Base-by-base conservation (phyloP, 129 eudicot species). In the Sambucus nigra region DNA sequence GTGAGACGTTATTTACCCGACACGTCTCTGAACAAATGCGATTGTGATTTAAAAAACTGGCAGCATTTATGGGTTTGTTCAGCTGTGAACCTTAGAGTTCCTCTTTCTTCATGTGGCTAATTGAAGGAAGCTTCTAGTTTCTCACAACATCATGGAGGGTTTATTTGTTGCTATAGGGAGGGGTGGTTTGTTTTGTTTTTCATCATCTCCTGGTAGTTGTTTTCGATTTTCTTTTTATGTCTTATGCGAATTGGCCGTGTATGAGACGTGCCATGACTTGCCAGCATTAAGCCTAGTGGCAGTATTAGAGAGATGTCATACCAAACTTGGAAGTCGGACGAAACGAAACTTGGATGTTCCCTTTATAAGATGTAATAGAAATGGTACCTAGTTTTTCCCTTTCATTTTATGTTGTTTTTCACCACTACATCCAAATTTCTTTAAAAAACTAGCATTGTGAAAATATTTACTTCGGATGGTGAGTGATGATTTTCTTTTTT, bases 401-500 rank as follows among this genome's bases (percentile, higher is more conserved):
- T 29, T 47, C 27, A 25, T 56, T 18, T 48, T 20, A 24, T 31
- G 23, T 40, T 23, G 3, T 19, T 62, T 54, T 45, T 31, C 38
- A 15, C 47, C 24, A 18, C 17, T 33, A 7, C 9, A 47, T 69
- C 14, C 26, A 4, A 28, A 23, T 32, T 24, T 7, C 44, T 11
- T 55, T 55, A 16, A 47, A 19, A 51, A 38, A 53, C 50, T 33
- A 1, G 28, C 41, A 26, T 47, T 12, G 2, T 63, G 5, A 53
- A 40, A 33, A 27, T 51, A 52, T 27, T 51, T 52, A 40, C 58
- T 67, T 17, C 44, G 31, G 38, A 52, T 61, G 40, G 52, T 47
- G 55, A 8, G 61, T 55, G 61, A 26, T 61, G 54, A 11, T 69
- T 31, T 28, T 47, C 47, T 26, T 51, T 45, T 78, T 73, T 55